Evolutionary conservation across 2,329 filamentous ascomycete species (phyloP), one percentile per base, ranked within the genome.

Genomic region (Pestalotiopsis sp.): DNA sequence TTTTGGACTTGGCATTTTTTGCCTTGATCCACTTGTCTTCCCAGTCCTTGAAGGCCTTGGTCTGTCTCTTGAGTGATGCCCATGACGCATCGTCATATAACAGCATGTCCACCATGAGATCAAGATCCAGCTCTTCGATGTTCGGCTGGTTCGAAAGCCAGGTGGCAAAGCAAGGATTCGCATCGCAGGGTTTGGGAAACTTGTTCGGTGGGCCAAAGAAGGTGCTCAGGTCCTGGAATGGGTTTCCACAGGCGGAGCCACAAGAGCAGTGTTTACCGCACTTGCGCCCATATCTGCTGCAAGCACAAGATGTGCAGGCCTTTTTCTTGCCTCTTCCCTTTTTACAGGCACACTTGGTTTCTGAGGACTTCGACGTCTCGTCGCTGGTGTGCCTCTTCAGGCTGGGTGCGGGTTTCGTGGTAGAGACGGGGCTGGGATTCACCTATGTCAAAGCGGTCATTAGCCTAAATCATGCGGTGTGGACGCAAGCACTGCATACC

Each of bases 251-350:
- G 11, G 74, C 73, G 12, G 71, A 72, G 2, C 75, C 73, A 66
- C 78, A 79, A 25, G 74, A 73, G 69, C 78, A 79, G 20, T 72
- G 67, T 58, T 74, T 57, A 25, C 70, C 75, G 59, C 78, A 79
- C 59, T 71, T 71, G 9, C 75, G 69, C 11, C 78, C 77, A 36
- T 78, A 77, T 70, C 75, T 77, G 67, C 75, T 78, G 58, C 78
- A 79, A 63, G 71, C 75, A 27, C 78, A 79, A n/a, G 74, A 74
- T 20, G 73, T 70, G 61, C 78, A 79, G 25, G 75, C 73, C 66
- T 77, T 78, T 72, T 78, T 79, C 69, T 78, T 78, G 2, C 78
- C 78, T 3, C 78, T 76, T 11, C 76, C 76, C 49, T 77, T 79
- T 57, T 78, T 79, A 66, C 78, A 79, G 25, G 75, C 72, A 64